Conservation (phyloP, 805 yeast genomes). For the Yarrowia alimentaria region DNA sequence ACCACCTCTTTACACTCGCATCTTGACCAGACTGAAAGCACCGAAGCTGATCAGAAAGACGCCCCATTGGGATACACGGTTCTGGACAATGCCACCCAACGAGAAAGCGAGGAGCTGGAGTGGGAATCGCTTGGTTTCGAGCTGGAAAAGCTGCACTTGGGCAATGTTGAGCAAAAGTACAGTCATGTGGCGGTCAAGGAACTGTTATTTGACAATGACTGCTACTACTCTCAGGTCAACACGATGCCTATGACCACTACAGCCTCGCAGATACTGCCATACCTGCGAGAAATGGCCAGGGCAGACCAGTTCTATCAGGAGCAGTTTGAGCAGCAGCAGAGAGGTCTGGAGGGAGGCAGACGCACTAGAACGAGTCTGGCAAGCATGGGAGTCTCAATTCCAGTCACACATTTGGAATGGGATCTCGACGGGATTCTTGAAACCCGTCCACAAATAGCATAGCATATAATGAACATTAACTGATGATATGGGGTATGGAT, state of each 20-base stretch:
- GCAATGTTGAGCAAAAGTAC: constrained; percentile 24
- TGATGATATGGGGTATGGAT: constrained; percentile 14
- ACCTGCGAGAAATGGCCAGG: constrained; percentile 37
- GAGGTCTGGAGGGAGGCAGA: constrained; percentile 25
- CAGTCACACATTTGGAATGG: constrained; percentile 30
- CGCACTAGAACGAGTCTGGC: constrained; percentile 33
- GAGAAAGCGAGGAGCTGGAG: too few relatives aligned
- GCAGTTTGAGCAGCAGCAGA: constrained; percentile 21
- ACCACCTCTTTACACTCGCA: too few relatives aligned
- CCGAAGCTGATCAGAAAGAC: too few relatives aligned
- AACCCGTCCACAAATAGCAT: too few relatives aligned
- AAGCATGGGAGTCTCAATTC: constrained; percentile 32
- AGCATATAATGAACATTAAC: background rate
- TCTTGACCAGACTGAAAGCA: too few relatives aligned
- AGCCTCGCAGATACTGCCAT: constrained; percentile 36
- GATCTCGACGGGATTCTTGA: constrained; percentile 11
- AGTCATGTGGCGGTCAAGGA: constrained; percentile 1
- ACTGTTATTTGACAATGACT: background rate
- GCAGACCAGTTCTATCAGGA: constrained; percentile 31
- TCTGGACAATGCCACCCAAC: too few relatives aligned
- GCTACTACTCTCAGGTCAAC: constrained; percentile 13
- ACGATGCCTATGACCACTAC: constrained; percentile 1
- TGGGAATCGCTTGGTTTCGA: too few relatives aligned
- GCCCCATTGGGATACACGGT: too few relatives aligned
- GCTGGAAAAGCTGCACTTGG: too few relatives aligned